Conservation (phyloP, 495 filamentous ascomycete species). For the Penicillium verhagenii region DNA sequence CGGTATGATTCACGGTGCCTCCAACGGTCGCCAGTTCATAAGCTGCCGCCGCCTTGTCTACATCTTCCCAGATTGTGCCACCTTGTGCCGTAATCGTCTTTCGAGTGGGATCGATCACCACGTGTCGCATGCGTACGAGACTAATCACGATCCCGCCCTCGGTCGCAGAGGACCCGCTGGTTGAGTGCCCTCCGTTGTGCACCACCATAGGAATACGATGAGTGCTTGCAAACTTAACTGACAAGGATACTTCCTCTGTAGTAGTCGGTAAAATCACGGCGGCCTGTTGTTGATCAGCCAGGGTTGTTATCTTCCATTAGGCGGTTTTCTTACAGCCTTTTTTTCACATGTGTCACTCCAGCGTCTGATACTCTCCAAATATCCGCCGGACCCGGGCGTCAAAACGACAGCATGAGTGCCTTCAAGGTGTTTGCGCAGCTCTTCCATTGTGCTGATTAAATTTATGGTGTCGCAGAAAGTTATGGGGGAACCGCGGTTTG, state of each 20-base stretch:
- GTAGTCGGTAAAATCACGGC: background rate
- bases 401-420: background rate
- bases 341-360: background rate
- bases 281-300: too few species aligned
- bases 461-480: too few species aligned
- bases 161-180: background rate
- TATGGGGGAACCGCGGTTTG: too few species aligned
- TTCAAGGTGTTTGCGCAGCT: too few species aligned
- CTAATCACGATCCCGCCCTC: background rate
- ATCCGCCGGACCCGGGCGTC: background rate
- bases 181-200: background rate
- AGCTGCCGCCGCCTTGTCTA: conserved; percentile 50
- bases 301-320: background rate
- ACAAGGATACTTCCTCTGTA: background rate
- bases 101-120: conserved; percentile 29
- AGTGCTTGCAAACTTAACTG: background rate
- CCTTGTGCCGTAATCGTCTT: conserved; percentile 52
- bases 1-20: conserved; percentile 60
- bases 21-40: conserved; percentile 56
- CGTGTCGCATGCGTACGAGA: background rate
- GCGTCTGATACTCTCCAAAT: background rate
- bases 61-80: conserved; percentile 55
- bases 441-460: too few species aligned
- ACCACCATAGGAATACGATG: background rate
- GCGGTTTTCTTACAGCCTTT: background rate